phyloP scores from a whole-genome alignment of 139 green algal species.

The Ostreobium quekettii region DNA sequence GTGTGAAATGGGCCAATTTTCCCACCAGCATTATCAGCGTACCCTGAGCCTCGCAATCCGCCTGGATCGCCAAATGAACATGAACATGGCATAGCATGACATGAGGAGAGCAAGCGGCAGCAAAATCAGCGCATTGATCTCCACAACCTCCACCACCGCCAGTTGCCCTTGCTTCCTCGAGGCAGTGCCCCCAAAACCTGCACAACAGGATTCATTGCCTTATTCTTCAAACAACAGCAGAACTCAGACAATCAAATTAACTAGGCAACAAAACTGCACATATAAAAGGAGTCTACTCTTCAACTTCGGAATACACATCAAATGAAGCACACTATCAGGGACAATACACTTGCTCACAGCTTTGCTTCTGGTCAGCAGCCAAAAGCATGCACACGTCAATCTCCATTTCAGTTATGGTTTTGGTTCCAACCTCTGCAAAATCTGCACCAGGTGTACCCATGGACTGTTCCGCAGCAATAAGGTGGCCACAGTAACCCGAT shows the following conservation, averaged over 20 bases:
- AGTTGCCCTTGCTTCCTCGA: too few relatives aligned
- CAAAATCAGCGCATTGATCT: constrained; percentile 79
- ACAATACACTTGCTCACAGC: too few relatives aligned
- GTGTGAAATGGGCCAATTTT: too few relatives aligned
- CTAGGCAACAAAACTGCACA: constrained; percentile 9
- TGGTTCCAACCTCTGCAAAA: constrained; percentile 61
- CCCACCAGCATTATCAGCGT: too few relatives aligned
- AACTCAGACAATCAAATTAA: neutral
- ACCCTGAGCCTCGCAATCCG: too few relatives aligned
- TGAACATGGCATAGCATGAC: constrained; percentile 64
- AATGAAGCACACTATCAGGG: constrained; percentile 20
- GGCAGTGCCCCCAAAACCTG: constrained; percentile 22
- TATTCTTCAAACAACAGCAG: neutral
- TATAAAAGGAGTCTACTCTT: constrained; percentile 9
- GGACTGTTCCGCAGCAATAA: neutral
- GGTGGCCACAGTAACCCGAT: too few relatives aligned
- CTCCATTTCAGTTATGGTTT: too few relatives aligned
- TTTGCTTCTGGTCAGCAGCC: too few relatives aligned
- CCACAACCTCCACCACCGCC: constrained; percentile 40
- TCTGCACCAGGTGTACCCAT: constrained; percentile 40
- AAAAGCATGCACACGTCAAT: too few relatives aligned
- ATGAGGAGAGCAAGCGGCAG: constrained; percentile 77
- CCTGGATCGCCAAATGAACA: constrained; percentile 63
- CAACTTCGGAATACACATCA: constrained; percentile 6
- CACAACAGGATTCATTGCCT: neutral